These are phyloP conservation scores for Verbena officinalis DNA, from an alignment of 257 asterid genomes.

Conservation along the genomic window DNA sequence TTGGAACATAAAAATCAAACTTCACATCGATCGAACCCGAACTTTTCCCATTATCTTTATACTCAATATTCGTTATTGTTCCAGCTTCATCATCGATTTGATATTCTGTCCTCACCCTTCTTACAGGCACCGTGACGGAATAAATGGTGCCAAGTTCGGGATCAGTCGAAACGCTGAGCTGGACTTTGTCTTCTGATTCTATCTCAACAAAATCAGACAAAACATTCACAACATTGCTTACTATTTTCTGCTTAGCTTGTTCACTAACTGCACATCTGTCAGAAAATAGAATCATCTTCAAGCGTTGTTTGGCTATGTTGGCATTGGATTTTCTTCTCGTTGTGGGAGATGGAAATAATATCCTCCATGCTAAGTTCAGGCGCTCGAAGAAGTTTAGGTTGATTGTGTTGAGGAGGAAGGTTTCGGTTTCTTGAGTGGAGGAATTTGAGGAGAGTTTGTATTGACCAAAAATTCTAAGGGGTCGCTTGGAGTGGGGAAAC, in stretches of 20 bases:
- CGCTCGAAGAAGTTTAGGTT: slow-evolving; percentile 68
- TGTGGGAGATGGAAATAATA: slow-evolving; percentile 60
- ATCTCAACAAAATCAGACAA: slow-evolving; percentile 75
- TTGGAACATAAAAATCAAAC: slow-evolving; percentile 67
- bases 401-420: slow-evolving; percentile 56
- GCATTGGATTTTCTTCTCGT: slow-evolving; percentile 60
- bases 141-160: slow-evolving; percentile 72
- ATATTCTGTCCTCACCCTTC: slow-evolving; percentile 53
- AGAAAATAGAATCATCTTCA: slow-evolving; percentile 81
- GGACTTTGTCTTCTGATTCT: slow-evolving; percentile 76
- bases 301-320: slow-evolving; percentile 66
- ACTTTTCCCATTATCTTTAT: slow-evolving; percentile 58
- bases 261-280: slow-evolving; percentile 82
- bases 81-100: slow-evolving; percentile 62
- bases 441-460: slow-evolving; percentile 43
- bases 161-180: slow-evolving; percentile 68
- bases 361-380: slow-evolving; percentile 72
- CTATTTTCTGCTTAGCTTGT: slow-evolving; percentile 74
- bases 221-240: slow-evolving; percentile 57
- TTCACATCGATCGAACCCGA: slow-evolving; percentile 80
- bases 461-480: slow-evolving; percentile 45
- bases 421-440: slow-evolving; percentile 55
- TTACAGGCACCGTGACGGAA: slow-evolving; percentile 72
- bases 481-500: slow-evolving; percentile 47
- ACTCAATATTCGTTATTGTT: slow-evolving; percentile 58